phyloP scores from a whole-genome alignment of 257 asterid species.

The Nicotiana noctiflora region DNA sequence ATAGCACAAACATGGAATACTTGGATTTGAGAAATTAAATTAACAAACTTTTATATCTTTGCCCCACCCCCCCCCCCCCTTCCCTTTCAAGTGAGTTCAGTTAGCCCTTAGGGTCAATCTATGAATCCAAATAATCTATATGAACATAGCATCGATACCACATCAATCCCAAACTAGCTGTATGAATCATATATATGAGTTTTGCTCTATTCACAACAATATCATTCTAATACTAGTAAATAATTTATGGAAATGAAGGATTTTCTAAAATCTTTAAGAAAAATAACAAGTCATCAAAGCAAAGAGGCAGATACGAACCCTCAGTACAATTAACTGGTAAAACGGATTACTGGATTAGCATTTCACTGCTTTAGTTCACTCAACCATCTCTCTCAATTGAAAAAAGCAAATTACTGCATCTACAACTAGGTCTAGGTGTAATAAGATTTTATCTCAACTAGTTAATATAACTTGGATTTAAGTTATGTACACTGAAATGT shows the following conservation, averaged over 20 bases:
- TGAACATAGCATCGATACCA: neutral
- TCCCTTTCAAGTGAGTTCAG: no score
- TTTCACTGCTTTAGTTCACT: neutral
- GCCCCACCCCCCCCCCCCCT: neutral
- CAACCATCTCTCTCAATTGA: neutral
- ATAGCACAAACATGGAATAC: neutral
- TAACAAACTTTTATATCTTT: neutral
- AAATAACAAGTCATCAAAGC: neutral
- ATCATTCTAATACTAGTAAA: neutral
- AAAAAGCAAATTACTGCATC: neutral
- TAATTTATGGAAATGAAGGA: neutral
- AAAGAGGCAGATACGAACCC: neutral
- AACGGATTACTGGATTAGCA: neutral
- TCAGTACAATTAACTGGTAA: neutral
- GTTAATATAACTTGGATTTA: neutral
- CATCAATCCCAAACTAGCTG: neutral
- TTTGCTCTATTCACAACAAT: neutral
- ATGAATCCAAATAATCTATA: neutral
- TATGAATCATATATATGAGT: neutral
- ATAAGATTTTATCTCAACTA: neutral
- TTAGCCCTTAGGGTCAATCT: neutral
- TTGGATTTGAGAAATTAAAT: neutral
- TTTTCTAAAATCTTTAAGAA: neutral
- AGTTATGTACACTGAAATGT: no score
- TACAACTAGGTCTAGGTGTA: neutral